Conservation (phyloP, 306 rosid genomes). For the Sindora glabra region DNA sequence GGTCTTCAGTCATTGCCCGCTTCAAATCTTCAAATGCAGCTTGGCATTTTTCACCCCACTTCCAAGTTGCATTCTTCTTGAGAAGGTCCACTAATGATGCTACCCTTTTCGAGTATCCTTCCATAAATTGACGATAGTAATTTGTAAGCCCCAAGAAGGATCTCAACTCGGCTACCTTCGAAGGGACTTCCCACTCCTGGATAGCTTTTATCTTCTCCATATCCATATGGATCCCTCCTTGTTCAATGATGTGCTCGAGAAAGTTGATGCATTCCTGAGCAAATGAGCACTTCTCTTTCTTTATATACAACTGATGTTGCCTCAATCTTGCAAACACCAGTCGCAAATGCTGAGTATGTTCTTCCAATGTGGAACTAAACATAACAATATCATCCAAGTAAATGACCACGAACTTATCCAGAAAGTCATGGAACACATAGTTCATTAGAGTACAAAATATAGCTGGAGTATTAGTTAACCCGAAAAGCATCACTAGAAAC, state of each 20-base stretch:
- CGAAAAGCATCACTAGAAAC: too few species aligned
- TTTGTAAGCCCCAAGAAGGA: not conserved
- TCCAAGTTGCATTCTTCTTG: not conserved
- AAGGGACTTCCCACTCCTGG: not conserved
- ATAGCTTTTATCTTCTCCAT: not conserved
- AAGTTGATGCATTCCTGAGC: not conserved
- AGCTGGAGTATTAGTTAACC: not conserved
- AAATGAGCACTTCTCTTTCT: not conserved
- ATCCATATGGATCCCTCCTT: not conserved
- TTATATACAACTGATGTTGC: not conserved
- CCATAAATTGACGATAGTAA: not conserved
- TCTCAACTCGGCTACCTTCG: not conserved
- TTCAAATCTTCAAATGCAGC: not conserved
- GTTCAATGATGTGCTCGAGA: not conserved
- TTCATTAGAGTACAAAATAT: not conserved
- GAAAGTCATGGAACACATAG: not conserved
- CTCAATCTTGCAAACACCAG: not conserved
- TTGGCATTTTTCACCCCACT: not conserved
- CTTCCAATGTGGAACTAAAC: not conserved
- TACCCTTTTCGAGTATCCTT: not conserved
- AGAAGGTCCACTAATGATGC: not conserved
- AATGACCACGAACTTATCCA: not conserved
- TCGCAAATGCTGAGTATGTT: not conserved
- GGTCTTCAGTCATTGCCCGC: too few species aligned
- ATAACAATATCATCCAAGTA: not conserved